A percentile compares a stretch with the other conserved stretches of the same genome.
These are phyloP conservation scores for Candida berthetii DNA, from an alignment of 805 yeast species.

Conservation along the genomic window DNA sequence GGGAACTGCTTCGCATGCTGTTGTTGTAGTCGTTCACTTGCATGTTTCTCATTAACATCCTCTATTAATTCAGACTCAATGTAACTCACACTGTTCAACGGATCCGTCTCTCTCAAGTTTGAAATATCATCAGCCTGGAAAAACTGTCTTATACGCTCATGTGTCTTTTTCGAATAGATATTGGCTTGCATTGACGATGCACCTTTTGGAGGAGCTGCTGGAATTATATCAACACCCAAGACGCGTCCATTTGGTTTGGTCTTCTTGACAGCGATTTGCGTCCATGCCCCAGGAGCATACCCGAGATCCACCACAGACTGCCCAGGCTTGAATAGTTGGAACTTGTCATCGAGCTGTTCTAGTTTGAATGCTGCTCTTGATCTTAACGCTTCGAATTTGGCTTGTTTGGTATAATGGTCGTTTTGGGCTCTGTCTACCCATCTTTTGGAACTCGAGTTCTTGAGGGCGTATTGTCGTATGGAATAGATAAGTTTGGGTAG, in stretches of 20 bases:
- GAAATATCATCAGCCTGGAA: conserved; percentile 24
- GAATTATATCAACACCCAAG: conserved; percentile 78
- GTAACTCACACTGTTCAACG: conserved; percentile 19
- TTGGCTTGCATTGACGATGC: conserved; percentile 82
- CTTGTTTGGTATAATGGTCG: conserved; percentile 64
- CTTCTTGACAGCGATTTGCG: conserved; percentile 67
- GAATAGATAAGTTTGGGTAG: conserved; percentile 1
- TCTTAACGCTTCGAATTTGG: conserved; percentile 53
- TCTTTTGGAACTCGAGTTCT: conserved; percentile 48
- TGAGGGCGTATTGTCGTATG: conserved; percentile 11
- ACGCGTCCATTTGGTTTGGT: conserved; percentile 47
- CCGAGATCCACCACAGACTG: conserved; percentile 79
- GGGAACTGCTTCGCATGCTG: conserved; percentile 20
- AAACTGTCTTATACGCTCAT: conserved; percentile 43
- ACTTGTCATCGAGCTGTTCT: conserved; percentile 64
- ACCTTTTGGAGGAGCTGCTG: conserved; percentile 75
- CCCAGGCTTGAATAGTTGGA: conserved; percentile 47
- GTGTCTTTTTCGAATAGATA: conserved; percentile 64
- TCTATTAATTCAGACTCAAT: conserved; percentile 21
- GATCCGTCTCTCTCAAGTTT: background rate
- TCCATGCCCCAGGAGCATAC: conserved; percentile 94
- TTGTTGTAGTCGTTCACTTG: conserved; percentile 5
- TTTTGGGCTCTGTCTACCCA: conserved; percentile 71
- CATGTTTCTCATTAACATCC: conserved; percentile 3
- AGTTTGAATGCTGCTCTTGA: conserved; percentile 93